Evolutionary conservation across 768 basidiomycete genomes (phyloP).

Genomic region (Obba rivulosa): DNA sequence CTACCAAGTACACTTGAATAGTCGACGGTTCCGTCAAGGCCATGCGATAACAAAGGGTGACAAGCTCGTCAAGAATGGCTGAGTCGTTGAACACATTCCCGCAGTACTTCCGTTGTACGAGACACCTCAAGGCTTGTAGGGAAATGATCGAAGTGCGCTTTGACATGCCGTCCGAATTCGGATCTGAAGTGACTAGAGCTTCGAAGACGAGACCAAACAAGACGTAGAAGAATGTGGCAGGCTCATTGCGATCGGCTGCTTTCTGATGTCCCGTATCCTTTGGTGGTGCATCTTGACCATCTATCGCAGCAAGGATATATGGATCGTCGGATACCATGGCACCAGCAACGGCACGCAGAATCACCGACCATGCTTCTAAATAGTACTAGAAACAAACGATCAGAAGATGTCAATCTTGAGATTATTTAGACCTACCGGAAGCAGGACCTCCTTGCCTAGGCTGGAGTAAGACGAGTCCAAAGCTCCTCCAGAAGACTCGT

Average conservation of each 20-base stretch:
- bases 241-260: conserved; percentile 40
- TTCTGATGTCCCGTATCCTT: not conserved
- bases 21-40: conserved; percentile 78
- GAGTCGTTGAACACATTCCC: conserved; percentile 80
- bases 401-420: not conserved
- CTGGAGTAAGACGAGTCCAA: conserved; percentile 83
- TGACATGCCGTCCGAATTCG: conserved; percentile 44
- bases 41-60: conserved; percentile 83
- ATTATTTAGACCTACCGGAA: conserved; percentile 61
- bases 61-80: conserved; percentile 84
- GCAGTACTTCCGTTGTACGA: conserved; percentile 77
- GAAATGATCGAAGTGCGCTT: conserved; percentile 50
- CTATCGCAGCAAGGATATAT: conserved; percentile 72
- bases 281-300: conserved; percentile 51
- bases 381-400: conserved; percentile 62
- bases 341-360: conserved; percentile 81
- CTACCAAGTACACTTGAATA: conserved; percentile 68
- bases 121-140: conserved; percentile 69
- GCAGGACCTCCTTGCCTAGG: conserved; percentile 82
- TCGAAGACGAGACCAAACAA: conserved; percentile 95
- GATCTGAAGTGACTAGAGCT: conserved; percentile 62
- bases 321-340: conserved; percentile 69
- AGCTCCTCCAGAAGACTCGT: conserved; percentile 68
- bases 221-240: conserved; percentile 79
- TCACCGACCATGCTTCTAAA: conserved; percentile 69